Evolutionary conservation across 2,329 filamentous ascomycete species (phyloP).

Genomic region (Pestalotiopsis sp.): DNA sequence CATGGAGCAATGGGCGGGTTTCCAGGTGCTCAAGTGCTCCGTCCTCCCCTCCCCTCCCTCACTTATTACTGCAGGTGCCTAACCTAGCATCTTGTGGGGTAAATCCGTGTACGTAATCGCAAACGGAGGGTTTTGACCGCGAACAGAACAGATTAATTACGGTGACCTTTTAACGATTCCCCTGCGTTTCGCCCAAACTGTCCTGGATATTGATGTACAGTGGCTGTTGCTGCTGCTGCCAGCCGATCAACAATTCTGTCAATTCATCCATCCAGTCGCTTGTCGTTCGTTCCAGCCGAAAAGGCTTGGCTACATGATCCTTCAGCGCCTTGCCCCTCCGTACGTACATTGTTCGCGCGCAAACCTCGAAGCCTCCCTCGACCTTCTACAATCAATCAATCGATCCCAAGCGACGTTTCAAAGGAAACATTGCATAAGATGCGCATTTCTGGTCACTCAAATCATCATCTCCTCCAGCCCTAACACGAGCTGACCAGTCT

Average conservation of each 20-base stretch:
- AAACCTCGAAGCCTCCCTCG: background rate
- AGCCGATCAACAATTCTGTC: background rate
- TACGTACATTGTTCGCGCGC: background rate
- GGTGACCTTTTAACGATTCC: background rate
- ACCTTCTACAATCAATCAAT: background rate
- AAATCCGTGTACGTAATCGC: background rate
- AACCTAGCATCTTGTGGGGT: background rate
- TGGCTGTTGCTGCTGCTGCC: background rate
- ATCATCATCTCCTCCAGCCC: conserved; percentile 1
- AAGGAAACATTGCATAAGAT: background rate
- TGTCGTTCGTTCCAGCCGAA: background rate
- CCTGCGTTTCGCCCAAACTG: background rate
- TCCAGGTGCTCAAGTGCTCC: no score
- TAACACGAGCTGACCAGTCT: conserved; percentile 6
- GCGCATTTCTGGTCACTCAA: conserved; percentile 1
- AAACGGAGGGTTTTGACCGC: background rate
- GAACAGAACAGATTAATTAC: background rate
- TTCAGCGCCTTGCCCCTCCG: background rate
- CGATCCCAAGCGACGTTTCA: background rate
- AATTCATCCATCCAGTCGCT: background rate
- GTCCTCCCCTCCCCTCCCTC: no score
- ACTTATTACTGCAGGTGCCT: background rate
- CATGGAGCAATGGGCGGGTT: no score
- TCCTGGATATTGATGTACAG: background rate
- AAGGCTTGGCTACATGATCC: background rate